Evolutionary conservation across 257 asterid genomes (phyloP).

Genomic region (Oldenlandia corymbosa): DNA sequence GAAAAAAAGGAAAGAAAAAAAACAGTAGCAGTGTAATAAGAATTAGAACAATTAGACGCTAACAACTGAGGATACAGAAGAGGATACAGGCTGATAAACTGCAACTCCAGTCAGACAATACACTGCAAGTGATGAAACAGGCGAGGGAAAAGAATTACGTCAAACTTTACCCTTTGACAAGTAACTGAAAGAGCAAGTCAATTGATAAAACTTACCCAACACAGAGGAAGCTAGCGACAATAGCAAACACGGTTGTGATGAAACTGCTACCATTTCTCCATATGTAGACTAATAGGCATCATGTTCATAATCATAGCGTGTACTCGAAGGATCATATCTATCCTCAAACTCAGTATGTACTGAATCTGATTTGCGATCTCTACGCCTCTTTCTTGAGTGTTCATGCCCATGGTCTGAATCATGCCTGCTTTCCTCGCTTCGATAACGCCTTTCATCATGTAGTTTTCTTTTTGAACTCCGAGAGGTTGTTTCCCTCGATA

Average conservation of each 20-base stretch:
- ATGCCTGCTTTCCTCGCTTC: constrained; percentile 39
- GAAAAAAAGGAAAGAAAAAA: no score
- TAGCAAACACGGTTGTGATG: background rate
- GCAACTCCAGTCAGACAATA: constrained; percentile 48
- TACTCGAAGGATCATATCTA: constrained; percentile 60
- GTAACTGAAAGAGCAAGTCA: constrained; percentile 11
- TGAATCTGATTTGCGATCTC: constrained; percentile 23
- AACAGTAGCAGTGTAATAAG: background rate
- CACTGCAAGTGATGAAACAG: constrained; percentile 43
- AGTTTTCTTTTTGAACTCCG: constrained; percentile 30
- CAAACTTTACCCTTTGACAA: constrained; percentile 20
- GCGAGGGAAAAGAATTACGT: constrained; percentile 15
- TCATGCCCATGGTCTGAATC: constrained; percentile 29
- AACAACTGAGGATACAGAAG: constrained; percentile 61
- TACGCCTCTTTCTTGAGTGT: constrained; percentile 29
- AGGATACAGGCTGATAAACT: constrained; percentile 72
- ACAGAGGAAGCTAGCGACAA: constrained; percentile 14
- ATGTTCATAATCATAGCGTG: constrained; percentile 26
- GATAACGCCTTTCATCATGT: constrained; percentile 32
- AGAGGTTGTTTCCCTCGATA: constrained; percentile 24
- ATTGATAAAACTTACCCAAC: constrained; percentile 37
- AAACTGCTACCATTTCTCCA: constrained; percentile 7
- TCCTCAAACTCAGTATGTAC: constrained; percentile 46
- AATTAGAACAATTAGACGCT: constrained; percentile 11
- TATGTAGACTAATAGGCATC: constrained; percentile 17